A percentile compares a stretch with the other conserved stretches of the same genome.
Conservation (phyloP, 2,329 filamentous ascomycete genomes). For the Talaromyces pinophilus region DNA sequence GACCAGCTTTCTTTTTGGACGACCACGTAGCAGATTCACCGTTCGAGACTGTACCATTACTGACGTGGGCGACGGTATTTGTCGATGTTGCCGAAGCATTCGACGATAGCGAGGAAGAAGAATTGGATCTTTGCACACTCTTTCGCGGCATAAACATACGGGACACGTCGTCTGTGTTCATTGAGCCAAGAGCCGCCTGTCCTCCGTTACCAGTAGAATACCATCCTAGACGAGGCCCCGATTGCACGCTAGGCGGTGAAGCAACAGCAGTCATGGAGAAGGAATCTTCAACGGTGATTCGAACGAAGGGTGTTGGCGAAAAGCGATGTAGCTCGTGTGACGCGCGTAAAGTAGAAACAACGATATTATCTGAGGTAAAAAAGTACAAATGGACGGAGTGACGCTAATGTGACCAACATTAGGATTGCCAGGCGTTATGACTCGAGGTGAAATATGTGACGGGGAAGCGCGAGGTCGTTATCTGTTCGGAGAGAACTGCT, state of each 20-base stretch:
- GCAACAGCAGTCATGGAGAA: conserved; percentile 66
- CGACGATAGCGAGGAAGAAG: conserved; percentile 77
- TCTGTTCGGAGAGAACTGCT: conserved; percentile 8
- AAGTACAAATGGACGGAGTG: conserved; percentile 2
- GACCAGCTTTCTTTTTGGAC: conserved; percentile 50
- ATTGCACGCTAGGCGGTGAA: conserved; percentile 64
- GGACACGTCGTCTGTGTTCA: conserved; percentile 80
- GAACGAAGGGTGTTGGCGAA: neutral
- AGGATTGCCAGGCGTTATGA: conserved; percentile 7
- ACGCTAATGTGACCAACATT: conserved; percentile 17
- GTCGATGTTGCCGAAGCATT: conserved; percentile 54
- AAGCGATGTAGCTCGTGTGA: conserved; percentile 6
- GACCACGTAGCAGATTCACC: conserved; percentile 43
- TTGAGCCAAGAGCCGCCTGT: conserved; percentile 65
- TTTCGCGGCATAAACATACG: conserved; percentile 91
- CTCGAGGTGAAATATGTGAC: neutral
- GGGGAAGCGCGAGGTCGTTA: conserved; percentile 3
- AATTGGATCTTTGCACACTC: conserved; percentile 81
- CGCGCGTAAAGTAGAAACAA: conserved; percentile 5
- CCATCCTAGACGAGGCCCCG: conserved; percentile 63
- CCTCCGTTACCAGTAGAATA: conserved; percentile 57
- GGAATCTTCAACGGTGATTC: conserved; percentile 16
- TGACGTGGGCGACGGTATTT: conserved; percentile 43
- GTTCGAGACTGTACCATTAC: conserved; percentile 41
- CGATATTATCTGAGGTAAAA: conserved; percentile 12